Evolutionary conservation across 148 eudicot species (phyloP), one percentile per base, ranked within the genome.

Genomic region (Rhododendron vialii): DNA sequence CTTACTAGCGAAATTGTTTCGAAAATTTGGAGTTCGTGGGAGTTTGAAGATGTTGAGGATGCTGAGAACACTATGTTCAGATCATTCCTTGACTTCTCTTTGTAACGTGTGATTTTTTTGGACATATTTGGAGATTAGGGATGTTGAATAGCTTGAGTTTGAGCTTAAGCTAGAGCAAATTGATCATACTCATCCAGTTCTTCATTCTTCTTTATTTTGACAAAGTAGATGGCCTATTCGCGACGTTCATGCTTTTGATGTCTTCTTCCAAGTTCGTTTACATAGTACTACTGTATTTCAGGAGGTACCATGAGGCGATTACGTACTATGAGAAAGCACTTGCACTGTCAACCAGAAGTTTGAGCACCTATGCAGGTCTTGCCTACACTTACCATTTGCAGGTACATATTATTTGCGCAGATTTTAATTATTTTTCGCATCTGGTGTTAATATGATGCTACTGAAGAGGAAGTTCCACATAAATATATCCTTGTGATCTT

Each of bases 321-420:
- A 86, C 90, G 15, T 92, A 91, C 88, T 96, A 96, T 87, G 96
- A 95, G 91, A 94, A 93, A 91, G 98, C 98, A 41, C 98, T 96
- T 80, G 92, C 98, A 41, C 86, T 96, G 83, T 94, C 99, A 53
- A 94, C 98, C 51, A 94, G 91, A 92, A 93, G 99, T 89, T 90
- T 94, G 81, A 94, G 98, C 91, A 95, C 98, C 45, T 96, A 95
- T 89, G 94, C 99, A 2, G 99, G 99, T 80, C 98, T 96, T 86
- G 99, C 98, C n/a, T 96, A 95, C 91, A 96, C 99, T 81, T 93
- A 95, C 81, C 99, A 96, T 85, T 87, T 96, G 86, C 95, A 95
- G 99, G 99, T 96, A 89, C 63, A 69, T 69, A 69, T 51, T 0
- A 41, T 11, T 50, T 18, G 5, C 36, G 0, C 13, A 48, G 35